Evolutionary conservation across 2,329 filamentous ascomycete species (phyloP), one percentile per base, ranked within the genome.

Genomic region (Fusarium sp.): DNA sequence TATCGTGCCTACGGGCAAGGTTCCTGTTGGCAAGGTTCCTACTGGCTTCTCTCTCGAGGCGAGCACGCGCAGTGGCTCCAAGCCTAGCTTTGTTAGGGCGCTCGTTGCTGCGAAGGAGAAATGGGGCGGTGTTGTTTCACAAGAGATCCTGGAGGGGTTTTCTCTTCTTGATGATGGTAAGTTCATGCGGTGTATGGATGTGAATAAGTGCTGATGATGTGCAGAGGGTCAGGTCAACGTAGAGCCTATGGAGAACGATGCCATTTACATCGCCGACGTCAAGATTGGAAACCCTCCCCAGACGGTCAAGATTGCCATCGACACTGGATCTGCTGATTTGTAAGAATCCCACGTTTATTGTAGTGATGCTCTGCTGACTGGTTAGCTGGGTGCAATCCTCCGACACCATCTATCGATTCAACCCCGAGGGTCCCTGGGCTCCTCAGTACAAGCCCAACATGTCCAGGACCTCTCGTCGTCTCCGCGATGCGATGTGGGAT

Each of bases 291-390:
- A 81, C 15, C 87, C 87, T 0, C 82, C 85, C 1, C 87, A 89
- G 70, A 80, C 78, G 7, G 65, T 89, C 47, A 85, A 84, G 56
- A 77, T 89, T 47, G 84, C 87, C n/a, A 74, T 89, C 27, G 88
- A 89, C 72, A 89, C 87, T 3, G 88, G 88, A 12, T 90, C 88
- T 9, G 83, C 86, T 11, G 88, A 90, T 68, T 81, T 88, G 92
- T 97, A 88, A 89, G 92, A 90, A 56, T 11, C 6, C 43, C 2
- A n/a, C 3, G 17, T 27, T 10, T 10, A 9, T 40, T n/a, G 37
- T 2, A 38, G 25, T 11, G 11, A 15, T 20, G 5, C 27, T 32
- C 35, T 52, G 30, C 73, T 79, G 14, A 76, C 57, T 37, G 25
- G 58, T 20, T 57, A 89, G 87, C n/a, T 90, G 88, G 88, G 83